phyloP scores from a whole-genome alignment of 2,329 filamentous ascomycete species.

The Dactylella cylindrospora region DNA sequence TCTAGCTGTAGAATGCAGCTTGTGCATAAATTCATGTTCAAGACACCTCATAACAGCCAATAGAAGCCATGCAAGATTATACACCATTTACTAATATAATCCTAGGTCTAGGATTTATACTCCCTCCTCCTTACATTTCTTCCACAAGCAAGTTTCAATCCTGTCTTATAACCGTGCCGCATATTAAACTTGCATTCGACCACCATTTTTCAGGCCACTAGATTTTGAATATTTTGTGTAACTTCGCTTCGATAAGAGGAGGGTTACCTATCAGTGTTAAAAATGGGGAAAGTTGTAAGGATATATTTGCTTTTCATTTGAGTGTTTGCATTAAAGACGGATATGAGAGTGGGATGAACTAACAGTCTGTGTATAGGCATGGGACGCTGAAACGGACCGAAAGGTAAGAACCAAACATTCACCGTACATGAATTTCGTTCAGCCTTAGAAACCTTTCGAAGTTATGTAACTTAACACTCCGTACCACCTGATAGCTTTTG shows the following conservation, averaged over 20 bases:
- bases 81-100: no score
- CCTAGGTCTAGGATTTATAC: slow-evolving; percentile 1
- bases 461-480: neutral
- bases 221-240: neutral
- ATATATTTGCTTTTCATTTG: neutral
- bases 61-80: no score
- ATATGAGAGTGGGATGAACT: no score
- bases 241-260: neutral
- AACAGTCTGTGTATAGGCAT: slow-evolving; percentile 45
- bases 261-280: neutral
- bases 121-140: slow-evolving; percentile 9
- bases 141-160: neutral
- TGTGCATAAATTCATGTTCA: no score
- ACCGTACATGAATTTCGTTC: no score
- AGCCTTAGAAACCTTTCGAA: neutral
- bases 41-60: no score
- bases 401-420: slow-evolving; percentile 31
- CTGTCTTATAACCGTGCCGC: neutral
- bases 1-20: no score
- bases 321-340: neutral
- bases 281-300: slow-evolving; percentile 43
- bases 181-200: neutral
- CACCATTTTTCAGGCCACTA: neutral
- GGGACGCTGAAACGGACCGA: slow-evolving; percentile 48
- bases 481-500: slow-evolving; percentile 39